Conservation (phyloP, 2,329 filamentous ascomycete genomes). For the Penicillium sp. region DNA sequence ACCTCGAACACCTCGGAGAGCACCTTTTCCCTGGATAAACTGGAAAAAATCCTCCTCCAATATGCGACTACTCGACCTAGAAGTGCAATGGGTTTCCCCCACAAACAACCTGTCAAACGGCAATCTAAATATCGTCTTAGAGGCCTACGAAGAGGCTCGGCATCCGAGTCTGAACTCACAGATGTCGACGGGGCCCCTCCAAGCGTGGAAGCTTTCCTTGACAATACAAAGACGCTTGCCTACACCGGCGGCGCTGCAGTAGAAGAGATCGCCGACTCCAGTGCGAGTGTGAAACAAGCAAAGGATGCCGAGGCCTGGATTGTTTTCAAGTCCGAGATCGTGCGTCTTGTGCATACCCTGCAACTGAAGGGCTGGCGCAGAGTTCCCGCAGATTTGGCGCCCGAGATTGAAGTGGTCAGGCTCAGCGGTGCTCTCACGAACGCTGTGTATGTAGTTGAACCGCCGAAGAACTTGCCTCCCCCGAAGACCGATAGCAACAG, state of each 20-base stretch:
- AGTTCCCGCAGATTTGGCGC: constrained; percentile 57
- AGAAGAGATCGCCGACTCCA: constrained; percentile 43
- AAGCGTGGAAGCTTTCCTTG: constrained; percentile 76
- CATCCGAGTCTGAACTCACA: constrained; percentile 81
- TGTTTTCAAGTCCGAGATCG: constrained; percentile 88
- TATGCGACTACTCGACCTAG: constrained; percentile 39
- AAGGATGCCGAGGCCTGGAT: constrained; percentile 78
- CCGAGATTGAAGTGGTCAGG: constrained; percentile 48
- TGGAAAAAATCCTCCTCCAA: constrained; percentile 68
- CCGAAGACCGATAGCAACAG: constrained; percentile 42
- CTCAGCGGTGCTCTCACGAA: constrained; percentile 90
- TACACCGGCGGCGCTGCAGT: constrained; percentile 60
- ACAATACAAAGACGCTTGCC: constrained; percentile 85
- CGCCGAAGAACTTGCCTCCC: constrained; percentile 63
- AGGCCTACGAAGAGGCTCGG: constrained; percentile 50
- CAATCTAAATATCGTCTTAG: constrained; percentile 37
- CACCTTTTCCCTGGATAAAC: constrained; percentile 71
- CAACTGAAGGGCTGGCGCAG: constrained; percentile 88
- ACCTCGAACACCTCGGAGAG: constrained; percentile 66
- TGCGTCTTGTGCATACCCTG: constrained; percentile 84
- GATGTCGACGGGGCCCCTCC: constrained; percentile 84
- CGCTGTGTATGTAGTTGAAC: constrained; percentile 90
- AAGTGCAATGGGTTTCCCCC: constrained; percentile 16
- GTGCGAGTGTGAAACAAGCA: constrained; percentile 51
- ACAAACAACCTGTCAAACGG: constrained; percentile 23